Evolutionary conservation across 257 asterid genomes (phyloP).

Genomic region (Solanum corneliomulleri): DNA sequence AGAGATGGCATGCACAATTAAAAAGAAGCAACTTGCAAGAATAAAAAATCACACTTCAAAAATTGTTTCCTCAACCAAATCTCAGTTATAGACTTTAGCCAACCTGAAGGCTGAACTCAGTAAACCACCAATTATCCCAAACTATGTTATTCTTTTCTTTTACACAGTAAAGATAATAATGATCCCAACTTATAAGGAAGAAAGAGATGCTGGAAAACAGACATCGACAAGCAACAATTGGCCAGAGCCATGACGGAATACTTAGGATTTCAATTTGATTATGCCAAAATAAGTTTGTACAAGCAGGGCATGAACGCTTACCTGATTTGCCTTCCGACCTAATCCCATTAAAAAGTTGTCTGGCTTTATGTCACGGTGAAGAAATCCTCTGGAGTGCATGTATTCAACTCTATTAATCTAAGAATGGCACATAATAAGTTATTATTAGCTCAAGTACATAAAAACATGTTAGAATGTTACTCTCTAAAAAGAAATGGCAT

Average conservation of each 20-base stretch:
- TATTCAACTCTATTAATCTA: conserved; percentile 93
- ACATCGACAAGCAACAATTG: neutral
- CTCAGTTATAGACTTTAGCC: neutral
- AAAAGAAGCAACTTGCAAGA: neutral
- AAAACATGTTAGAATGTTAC: conserved; percentile 1
- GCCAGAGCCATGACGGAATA: neutral
- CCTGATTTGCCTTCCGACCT: conserved; percentile 98
- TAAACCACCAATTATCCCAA: neutral
- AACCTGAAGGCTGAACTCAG: neutral
- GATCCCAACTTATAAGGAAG: neutral
- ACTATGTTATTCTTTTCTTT: neutral
- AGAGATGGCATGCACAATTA: neutral
- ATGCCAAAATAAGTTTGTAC: neutral
- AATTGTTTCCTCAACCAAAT: neutral
- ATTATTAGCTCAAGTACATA: neutral
- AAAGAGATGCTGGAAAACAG: neutral
- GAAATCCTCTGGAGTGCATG: conserved; percentile 93
- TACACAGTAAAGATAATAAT: neutral
- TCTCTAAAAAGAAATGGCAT: neutral
- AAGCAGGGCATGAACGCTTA: neutral
- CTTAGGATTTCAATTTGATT: neutral
- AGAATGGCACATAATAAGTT: neutral
- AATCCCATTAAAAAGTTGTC: conserved; percentile 92
- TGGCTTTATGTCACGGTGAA: conserved; percentile 96
- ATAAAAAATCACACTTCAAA: neutral